A percentile compares a stretch with the other conserved stretches of the same genome.
phyloP scores from a whole-genome alignment of 140 eudicot species.

The Anethum foeniculum region DNA sequence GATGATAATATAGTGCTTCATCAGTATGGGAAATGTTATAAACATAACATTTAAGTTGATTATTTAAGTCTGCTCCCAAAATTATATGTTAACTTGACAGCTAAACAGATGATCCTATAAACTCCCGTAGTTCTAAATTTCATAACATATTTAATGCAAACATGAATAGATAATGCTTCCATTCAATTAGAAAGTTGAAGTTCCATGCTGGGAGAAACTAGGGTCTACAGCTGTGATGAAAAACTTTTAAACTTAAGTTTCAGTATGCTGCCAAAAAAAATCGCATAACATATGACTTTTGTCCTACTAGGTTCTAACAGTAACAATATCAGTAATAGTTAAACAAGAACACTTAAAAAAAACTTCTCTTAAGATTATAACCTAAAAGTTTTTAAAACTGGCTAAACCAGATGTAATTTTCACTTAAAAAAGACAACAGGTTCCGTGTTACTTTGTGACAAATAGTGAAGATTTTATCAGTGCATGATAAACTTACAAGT shows the following conservation, averaged over 20 bases:
- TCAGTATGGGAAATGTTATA: neutral
- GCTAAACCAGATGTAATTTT: neutral
- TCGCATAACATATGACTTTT: neutral
- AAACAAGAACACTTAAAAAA: neutral
- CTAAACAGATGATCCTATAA: neutral
- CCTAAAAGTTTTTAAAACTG: neutral
- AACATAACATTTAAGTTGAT: neutral
- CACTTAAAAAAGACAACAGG: neutral
- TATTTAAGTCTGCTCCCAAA: neutral
- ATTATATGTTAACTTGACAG: neutral
- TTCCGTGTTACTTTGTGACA: neutral
- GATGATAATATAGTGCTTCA: neutral
- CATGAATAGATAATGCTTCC: neutral
- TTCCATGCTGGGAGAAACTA: neutral
- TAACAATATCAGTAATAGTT: neutral
- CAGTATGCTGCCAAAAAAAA: neutral
- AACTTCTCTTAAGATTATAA: neutral
- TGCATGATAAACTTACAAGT: neutral
- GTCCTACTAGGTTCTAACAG: neutral
- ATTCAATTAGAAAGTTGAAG: neutral
- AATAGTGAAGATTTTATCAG: neutral
- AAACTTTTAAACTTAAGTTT: neutral
- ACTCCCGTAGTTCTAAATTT: neutral
- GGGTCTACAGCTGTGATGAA: neutral
- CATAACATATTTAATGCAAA: neutral